These are phyloP conservation scores for Haplosporangium sp. DNA, from an alignment of 371 early-diverging fungal genomes.

Conservation along the genomic window DNA sequence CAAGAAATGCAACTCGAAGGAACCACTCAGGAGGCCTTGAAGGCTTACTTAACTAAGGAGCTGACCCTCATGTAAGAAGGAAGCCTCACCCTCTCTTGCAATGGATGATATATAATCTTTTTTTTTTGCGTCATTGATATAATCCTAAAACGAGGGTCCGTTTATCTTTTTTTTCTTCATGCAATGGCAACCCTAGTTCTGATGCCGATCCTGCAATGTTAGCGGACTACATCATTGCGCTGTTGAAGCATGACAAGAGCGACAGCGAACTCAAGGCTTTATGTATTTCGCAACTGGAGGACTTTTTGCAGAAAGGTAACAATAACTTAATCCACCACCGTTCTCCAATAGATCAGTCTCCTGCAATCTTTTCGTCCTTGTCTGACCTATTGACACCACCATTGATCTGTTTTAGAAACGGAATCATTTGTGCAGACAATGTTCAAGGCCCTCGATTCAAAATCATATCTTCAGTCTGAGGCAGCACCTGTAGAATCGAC, in stretches of 20 bases:
- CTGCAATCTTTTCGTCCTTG: not conserved
- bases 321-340: not conserved
- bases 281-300: constrained; percentile 61
- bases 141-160: constrained; percentile 6
- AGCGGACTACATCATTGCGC: constrained; percentile 84
- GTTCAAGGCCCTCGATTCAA: constrained; percentile 62
- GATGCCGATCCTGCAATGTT: constrained; percentile 85
- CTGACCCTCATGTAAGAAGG: constrained; percentile 62
- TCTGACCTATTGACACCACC: not conserved
- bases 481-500: not conserved
- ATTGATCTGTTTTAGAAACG: constrained; percentile 63
- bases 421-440: constrained; percentile 71
- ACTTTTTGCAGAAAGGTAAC: constrained; percentile 69
- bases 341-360: not conserved
- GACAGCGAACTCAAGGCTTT: constrained; percentile 53
- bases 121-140: constrained; percentile 3
- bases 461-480: constrained; percentile 38
- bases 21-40: constrained; percentile 34
- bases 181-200: constrained; percentile 58
- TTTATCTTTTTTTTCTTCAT: constrained; percentile 2
- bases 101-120: not conserved
- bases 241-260: constrained; percentile 74
- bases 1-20: constrained; percentile 37
- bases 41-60: constrained; percentile 61
- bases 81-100: not conserved